Conservation (phyloP, 2,329 filamentous ascomycete species). For the Trichophyton benhamiae region DNA sequence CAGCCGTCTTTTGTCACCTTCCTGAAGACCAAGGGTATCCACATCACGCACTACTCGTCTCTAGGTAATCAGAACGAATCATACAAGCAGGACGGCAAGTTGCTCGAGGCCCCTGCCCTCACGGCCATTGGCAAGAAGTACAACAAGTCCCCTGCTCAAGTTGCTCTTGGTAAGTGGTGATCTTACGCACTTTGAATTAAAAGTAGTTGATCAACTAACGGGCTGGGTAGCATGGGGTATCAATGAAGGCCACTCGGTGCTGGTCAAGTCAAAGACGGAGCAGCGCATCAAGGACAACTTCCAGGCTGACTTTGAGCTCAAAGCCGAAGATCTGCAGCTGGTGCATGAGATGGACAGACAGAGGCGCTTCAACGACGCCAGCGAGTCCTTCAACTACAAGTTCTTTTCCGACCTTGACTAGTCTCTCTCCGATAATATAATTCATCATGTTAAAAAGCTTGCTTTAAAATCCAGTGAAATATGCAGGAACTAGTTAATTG, state of each 20-base stretch:
- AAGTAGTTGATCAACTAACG: neutral
- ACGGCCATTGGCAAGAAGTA: conserved; percentile 42
- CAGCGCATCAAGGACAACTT: conserved; percentile 33
- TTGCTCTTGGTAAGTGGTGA: conserved; percentile 32
- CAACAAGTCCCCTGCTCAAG: conserved; percentile 40
- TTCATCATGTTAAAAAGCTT: neutral
- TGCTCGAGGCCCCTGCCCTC: conserved; percentile 42
- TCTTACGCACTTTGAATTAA: neutral
- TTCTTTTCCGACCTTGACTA: conserved; percentile 50
- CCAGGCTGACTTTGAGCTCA: conserved; percentile 46
- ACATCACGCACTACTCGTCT: conserved; percentile 44
- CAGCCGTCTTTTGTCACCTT: conserved; percentile 39
- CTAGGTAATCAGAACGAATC: conserved; percentile 44
- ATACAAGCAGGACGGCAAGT: conserved; percentile 33
- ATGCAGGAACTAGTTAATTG: neutral
- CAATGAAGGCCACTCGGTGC: conserved; percentile 38
- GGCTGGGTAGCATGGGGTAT: conserved; percentile 40
- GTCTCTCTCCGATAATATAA: conserved; percentile 26
- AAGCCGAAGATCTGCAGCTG: conserved; percentile 44
- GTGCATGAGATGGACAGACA: conserved; percentile 48
- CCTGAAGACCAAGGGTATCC: conserved; percentile 40
- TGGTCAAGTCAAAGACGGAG: conserved; percentile 42
- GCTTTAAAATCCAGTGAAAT: neutral
- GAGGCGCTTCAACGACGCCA: conserved; percentile 50
- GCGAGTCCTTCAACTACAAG: conserved; percentile 43